These are phyloP conservation scores for Exophiala viscosa DNA, from an alignment of 2,329 filamentous ascomycete genomes.

Conservation along the genomic window DNA sequence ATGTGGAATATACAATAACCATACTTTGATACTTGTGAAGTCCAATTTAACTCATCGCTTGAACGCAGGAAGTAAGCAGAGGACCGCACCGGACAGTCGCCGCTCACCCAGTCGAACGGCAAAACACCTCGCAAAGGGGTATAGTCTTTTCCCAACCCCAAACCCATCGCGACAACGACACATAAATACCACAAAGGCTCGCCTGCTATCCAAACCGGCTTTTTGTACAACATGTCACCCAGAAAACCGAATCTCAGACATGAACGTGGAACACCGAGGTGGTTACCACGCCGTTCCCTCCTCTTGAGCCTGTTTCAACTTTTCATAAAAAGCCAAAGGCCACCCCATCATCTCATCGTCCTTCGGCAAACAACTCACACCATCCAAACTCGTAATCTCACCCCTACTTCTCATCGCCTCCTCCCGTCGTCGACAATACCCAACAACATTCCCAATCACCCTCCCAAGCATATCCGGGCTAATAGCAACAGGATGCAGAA, in stretches of 20 bases:
- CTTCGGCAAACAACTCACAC: slow-evolving; percentile 47
- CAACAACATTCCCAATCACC: slow-evolving; percentile 58
- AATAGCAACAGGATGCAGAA: slow-evolving; percentile 55
- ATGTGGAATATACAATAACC: not conserved
- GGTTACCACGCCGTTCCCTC: slow-evolving; percentile 33
- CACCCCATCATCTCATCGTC: slow-evolving; percentile 53
- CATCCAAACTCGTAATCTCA: slow-evolving; percentile 17
- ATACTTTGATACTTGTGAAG: not conserved
- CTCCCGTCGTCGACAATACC: slow-evolving; percentile 48
- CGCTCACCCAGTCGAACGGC: no score
- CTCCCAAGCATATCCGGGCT: slow-evolving; percentile 58
- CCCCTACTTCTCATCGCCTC: slow-evolving; percentile 25
- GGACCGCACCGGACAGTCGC: no score
- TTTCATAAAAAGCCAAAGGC: slow-evolving; percentile 48
- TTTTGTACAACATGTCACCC: not conserved
- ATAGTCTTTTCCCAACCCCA: no score
- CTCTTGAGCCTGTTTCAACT: slow-evolving; percentile 45
- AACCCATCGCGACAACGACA: no score
- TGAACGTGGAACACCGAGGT: no score
- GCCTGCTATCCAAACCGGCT: not conserved
- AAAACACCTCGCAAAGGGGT: no score
- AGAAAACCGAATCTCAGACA: not conserved
- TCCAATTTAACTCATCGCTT: not conserved
- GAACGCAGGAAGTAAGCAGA: not conserved
- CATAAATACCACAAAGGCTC: no score